A percentile compares a stretch with the other conserved stretches of the same genome.
Conservation (phyloP, 345 rosid species). For the Aethionema arabicum region DNA sequence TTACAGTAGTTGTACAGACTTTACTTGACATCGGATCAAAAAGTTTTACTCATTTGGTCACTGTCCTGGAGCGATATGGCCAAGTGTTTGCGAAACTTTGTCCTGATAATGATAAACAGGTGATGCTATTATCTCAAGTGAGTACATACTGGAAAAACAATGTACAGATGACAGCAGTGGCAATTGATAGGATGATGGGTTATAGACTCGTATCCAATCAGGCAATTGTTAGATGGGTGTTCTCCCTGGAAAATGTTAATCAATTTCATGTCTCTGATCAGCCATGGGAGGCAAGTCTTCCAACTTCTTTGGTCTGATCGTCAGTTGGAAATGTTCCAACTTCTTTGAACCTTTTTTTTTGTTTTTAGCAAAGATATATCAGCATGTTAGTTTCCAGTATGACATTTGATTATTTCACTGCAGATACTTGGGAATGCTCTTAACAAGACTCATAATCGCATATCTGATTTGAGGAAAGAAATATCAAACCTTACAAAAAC, state of each 20-base stretch:
- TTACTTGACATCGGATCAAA: constrained; percentile 95
- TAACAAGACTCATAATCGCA: constrained; percentile 85
- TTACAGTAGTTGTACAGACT: constrained; percentile 73
- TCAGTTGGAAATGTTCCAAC: not conserved
- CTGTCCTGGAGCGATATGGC: constrained; percentile 93
- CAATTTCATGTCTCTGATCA: constrained; percentile 84
- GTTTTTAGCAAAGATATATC: not conserved
- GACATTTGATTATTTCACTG: constrained; percentile 14
- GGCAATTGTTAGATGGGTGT: constrained; percentile 94
- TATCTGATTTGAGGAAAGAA: constrained; percentile 89
- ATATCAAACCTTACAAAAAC: constrained; percentile 60
- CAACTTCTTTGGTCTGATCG: not conserved
- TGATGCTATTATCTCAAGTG: constrained; percentile 73
- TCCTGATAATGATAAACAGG: constrained; percentile 79
- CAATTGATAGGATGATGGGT: constrained; percentile 99
- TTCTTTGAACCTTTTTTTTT: not conserved
- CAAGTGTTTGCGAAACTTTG: constrained; percentile 76
- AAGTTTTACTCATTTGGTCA: constrained; percentile 94
- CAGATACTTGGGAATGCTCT: constrained; percentile 94
- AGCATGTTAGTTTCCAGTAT: not conserved
- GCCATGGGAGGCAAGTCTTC: constrained; percentile 84
- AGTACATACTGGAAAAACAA: constrained; percentile 83
- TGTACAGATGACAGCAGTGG: constrained; percentile 79
- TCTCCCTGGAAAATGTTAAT: constrained; percentile 70
- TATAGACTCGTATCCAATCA: constrained; percentile 91